Conservation (phyloP, 345 rosid genomes). For the Bruguiera sexangula region DNA sequence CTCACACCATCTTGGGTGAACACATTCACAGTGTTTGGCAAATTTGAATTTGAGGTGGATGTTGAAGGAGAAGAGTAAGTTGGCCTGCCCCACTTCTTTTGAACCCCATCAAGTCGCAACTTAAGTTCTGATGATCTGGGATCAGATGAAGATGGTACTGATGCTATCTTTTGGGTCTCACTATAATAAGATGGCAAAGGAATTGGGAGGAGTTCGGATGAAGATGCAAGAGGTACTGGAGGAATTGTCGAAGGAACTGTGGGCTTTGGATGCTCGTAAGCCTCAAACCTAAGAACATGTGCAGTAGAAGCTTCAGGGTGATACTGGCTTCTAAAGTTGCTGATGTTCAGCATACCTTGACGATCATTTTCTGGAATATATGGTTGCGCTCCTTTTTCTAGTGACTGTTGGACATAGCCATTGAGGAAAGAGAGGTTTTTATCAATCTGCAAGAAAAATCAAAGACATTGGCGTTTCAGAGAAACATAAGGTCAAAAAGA, state of each 20-base stretch:
- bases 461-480: neutral
- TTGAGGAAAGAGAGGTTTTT: slow-evolving; percentile 72
- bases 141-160: slow-evolving; percentile 46
- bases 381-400: slow-evolving; percentile 78
- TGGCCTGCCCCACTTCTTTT: slow-evolving; percentile 89
- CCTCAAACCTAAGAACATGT: slow-evolving; percentile 90
- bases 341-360: slow-evolving; percentile 42
- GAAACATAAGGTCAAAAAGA: neutral
- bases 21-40: slow-evolving; percentile 52
- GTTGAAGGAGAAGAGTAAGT: slow-evolving; percentile 49
- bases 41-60: slow-evolving; percentile 45
- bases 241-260: slow-evolving; percentile 41
- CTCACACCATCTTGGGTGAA: slow-evolving; percentile 31
- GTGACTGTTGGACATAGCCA: slow-evolving; percentile 59
- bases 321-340: slow-evolving; percentile 55
- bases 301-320: slow-evolving; percentile 49
- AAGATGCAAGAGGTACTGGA: slow-evolving; percentile 37
- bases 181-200: slow-evolving; percentile 59
- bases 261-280: slow-evolving; percentile 86
- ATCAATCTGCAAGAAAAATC: slow-evolving; percentile 61
- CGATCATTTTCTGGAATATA: slow-evolving; percentile 82
- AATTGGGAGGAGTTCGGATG: slow-evolving; percentile 70
- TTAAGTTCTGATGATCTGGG: slow-evolving; percentile 57
- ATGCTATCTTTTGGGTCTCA: slow-evolving; percentile 46
- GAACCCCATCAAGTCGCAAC: slow-evolving; percentile 93